Evolutionary conservation across 352 stramenopile species (phyloP).

Genomic region (Globisporangium lucens): DNA sequence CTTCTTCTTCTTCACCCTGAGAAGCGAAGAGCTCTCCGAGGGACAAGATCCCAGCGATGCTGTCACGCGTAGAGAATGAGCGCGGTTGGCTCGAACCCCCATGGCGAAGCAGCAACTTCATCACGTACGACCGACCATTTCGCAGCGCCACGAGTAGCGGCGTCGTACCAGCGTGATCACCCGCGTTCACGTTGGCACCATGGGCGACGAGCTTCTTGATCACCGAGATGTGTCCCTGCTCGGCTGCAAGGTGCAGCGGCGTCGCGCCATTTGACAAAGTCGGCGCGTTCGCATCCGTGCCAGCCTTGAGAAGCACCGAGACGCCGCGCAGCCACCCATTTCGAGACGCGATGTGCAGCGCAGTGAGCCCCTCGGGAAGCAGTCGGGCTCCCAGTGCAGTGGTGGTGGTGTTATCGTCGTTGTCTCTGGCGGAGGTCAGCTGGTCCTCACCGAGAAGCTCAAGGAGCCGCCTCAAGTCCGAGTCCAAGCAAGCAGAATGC

Average conservation of each 20-base stretch:
- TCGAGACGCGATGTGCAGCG: slow-evolving; percentile 28
- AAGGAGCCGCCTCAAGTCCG: slow-evolving; percentile 7
- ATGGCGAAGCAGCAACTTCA: slow-evolving; percentile 27
- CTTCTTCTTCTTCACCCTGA: neutral
- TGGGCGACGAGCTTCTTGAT: slow-evolving; percentile 26
- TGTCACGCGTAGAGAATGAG: slow-evolving; percentile 2
- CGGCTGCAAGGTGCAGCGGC: slow-evolving; percentile 27
- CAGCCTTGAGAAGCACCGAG: slow-evolving; percentile 22
- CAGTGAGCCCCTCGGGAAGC: slow-evolving; percentile 22
- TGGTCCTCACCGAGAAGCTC: neutral
- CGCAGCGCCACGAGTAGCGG: slow-evolving; percentile 29
- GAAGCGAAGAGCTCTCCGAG: neutral
- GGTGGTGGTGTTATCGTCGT: neutral
- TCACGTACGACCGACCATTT: slow-evolving; percentile 23
- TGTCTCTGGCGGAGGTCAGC: neutral
- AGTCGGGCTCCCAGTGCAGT: slow-evolving; percentile 1
- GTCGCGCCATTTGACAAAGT: slow-evolving; percentile 8
- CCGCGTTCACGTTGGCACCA: slow-evolving; percentile 22
- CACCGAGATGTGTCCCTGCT: slow-evolving; percentile 23
- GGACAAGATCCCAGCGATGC: neutral
- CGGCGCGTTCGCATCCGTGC: slow-evolving; percentile 23
- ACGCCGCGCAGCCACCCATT: slow-evolving; percentile 27
- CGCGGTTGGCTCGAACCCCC: slow-evolving; percentile 1
- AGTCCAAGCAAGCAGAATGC: slow-evolving; percentile 12
- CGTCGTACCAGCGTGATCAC: slow-evolving; percentile 20